Evolutionary conservation across 2,329 filamentous ascomycete species (phyloP), one percentile per base, ranked within the genome.

Genomic region (Trichophyton simii): DNA sequence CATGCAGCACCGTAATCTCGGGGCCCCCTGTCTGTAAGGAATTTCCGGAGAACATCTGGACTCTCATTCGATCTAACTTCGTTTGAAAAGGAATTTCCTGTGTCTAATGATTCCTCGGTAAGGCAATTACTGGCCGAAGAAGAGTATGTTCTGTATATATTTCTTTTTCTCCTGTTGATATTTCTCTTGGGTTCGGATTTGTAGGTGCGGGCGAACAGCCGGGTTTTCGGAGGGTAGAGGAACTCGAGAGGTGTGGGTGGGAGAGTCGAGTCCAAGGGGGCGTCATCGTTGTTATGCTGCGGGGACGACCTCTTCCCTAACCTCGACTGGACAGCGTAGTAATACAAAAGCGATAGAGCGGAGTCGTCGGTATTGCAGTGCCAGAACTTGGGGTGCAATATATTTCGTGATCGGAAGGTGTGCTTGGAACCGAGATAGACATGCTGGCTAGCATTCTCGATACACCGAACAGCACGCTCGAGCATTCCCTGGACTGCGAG

Each of bases 361-460:
- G 69, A 63, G 36, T 68, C 65, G 34, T 68, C 63, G 25, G 63
- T 64, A 64, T 67, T 69, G 61, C 72, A 66, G 60, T 70, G 72
- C 69, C 73, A 75, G 61, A 77, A 72, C 48, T 66, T 65, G 25
- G 70, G 67, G 64, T 70, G 70, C 13, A 77, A 66, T n/a, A 69
- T 66, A 57, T 70, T 69, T 63, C 66, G 67, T 58, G 68, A 70
- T 65, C 74, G 72, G 66, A 76, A 66, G n/a, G 70, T 69, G 61
- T 69, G 68, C 63, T 73, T 72, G 60, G 74, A 66, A 64, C 75
- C 72, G 65, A 72, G 72, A 64, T 77, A 69, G 64, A 78, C 69
- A 72, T 74, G 73, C 70, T 76, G 73, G 67, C 77, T 76, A 68
- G 76, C 77, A 72, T 72, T 76, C 71, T 80, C 77, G 70, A 79